Evolutionary conservation across 345 rosid species (phyloP).

Genomic region (Leavenworthia alabamica): DNA sequence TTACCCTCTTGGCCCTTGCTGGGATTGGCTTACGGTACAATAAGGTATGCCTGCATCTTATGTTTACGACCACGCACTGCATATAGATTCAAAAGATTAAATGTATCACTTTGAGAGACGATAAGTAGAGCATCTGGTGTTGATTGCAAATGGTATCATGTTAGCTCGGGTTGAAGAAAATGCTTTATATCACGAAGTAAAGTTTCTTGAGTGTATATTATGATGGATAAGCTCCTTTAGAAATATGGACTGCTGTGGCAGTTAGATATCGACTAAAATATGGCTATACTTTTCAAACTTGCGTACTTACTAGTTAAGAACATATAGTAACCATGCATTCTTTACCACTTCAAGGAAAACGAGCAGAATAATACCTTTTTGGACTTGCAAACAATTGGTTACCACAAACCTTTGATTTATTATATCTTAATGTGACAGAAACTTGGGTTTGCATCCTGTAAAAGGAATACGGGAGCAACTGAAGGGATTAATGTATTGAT

Average conservation of each 20-base stretch:
- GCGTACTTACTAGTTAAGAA: background rate
- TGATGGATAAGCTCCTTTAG: background rate
- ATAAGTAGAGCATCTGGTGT: background rate
- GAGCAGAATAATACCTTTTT: background rate
- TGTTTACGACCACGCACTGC: background rate
- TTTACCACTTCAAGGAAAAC: background rate
- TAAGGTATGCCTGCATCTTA: slow-evolving; percentile 45
- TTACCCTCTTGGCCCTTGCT: slow-evolving; percentile 83
- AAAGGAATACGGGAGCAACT: slow-evolving; percentile 70
- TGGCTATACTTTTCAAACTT: slow-evolving; percentile 3
- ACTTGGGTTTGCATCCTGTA: slow-evolving; percentile 88
- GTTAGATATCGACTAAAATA: background rate
- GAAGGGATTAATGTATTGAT: slow-evolving; percentile 82
- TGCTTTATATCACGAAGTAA: background rate
- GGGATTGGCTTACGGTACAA: slow-evolving; percentile 72
- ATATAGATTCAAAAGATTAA: background rate
- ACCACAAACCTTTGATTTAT: slow-evolving; percentile 4
- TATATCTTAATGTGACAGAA: slow-evolving; percentile 43
- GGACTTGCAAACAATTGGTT: background rate
- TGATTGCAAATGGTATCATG: slow-evolving; percentile 1
- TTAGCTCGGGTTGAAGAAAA: background rate
- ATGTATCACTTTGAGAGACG: background rate
- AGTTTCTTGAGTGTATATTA: slow-evolving; percentile 1
- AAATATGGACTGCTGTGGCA: background rate
- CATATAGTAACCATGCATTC: background rate